Base-by-base conservation (phyloP, 169 alveolate genomes). In the Eimeria mitis region DNA sequence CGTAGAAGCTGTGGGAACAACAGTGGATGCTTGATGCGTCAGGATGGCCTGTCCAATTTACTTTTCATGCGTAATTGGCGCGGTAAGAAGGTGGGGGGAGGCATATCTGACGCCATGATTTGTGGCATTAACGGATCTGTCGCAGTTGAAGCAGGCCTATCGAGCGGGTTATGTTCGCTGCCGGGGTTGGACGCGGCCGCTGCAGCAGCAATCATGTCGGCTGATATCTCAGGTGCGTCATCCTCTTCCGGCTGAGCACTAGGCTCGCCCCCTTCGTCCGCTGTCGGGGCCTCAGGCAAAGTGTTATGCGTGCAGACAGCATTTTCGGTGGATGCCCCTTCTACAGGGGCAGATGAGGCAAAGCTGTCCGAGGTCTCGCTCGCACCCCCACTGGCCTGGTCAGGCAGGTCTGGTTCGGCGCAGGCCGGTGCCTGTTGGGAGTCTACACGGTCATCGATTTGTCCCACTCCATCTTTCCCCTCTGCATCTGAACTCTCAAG, bases 41-140 rank as follows among this genome's bases (percentile, higher is more conserved):
- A 34, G 76, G 40, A 21, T 34, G 63, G 31, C 11, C 42, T n/a
- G 56, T 6, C 34, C 73, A 19, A 16, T 16, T 87, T 87, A 87
- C 94, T 56, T 23, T 65, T 87, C 40, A 87, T 61, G 49, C 94
- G 94, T 28, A 87, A 42, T 61, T 87, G 94, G 83, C 94, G 94
- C 40, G 94, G 94, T 28, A 87, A 52, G 78, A 87, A 44, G 37
- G 94, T 14, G 23, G 94, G 94, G 34, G 94, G 94, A 31, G 94
- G 94, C 94, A 87, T 87, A 49, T 87, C 94, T 65, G 94, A 87
- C 61, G 47, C 49, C 94, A 61, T 14, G 47, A 16, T 31, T 65
- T 21, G 37, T 1, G 70, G 8, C 8, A 34, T 34, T 21, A 47
- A 21, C 2, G 84, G 52, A 11, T 65, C 49, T 31, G 52, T 54